Conservation (phyloP, 2,329 filamentous ascomycete species). For the Diaporthe capsici region DNA sequence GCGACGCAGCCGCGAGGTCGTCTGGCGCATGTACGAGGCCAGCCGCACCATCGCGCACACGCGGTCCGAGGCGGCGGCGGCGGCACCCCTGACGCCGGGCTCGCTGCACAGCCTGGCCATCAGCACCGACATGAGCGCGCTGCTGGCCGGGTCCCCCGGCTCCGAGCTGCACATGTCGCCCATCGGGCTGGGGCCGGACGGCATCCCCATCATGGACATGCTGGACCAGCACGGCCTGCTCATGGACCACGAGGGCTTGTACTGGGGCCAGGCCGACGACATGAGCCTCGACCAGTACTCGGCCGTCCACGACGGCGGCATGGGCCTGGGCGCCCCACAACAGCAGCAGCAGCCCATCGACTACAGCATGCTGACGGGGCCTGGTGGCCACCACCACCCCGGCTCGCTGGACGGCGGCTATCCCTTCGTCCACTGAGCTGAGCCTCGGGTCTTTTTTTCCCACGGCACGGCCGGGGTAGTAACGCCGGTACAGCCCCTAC, state of each 20-base stretch:
- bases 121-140: conserved; percentile 29
- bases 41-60: conserved; percentile 54
- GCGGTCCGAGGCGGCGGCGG: conserved; percentile 46
- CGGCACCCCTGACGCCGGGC: conserved; percentile 31
- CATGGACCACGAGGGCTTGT: conserved; percentile 71
- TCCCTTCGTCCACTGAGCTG: conserved; percentile 58
- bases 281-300: conserved; percentile 45
- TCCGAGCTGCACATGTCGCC: conserved; percentile 64
- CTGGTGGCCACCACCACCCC: conserved; percentile 47
- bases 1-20: conserved; percentile 73
- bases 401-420: conserved; percentile 55
- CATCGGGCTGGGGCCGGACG: conserved; percentile 63
- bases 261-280: conserved; percentile 62
- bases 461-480: conserved; percentile 7
- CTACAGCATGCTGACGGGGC: conserved; percentile 55
- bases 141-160: conserved; percentile 37
- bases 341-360: conserved; percentile 47
- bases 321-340: conserved; percentile 45
- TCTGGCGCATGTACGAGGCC: conserved; percentile 75
- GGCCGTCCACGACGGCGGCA: conserved; percentile 51
- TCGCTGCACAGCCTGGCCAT: conserved; percentile 38
- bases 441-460: background rate
- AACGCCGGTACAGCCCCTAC: background rate
- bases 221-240: conserved; percentile 65
- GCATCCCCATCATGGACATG: conserved; percentile 66